Evolutionary conservation across 1,284 basidiomycete genomes (phyloP).

Genomic region (Pterulicium gracile): DNA sequence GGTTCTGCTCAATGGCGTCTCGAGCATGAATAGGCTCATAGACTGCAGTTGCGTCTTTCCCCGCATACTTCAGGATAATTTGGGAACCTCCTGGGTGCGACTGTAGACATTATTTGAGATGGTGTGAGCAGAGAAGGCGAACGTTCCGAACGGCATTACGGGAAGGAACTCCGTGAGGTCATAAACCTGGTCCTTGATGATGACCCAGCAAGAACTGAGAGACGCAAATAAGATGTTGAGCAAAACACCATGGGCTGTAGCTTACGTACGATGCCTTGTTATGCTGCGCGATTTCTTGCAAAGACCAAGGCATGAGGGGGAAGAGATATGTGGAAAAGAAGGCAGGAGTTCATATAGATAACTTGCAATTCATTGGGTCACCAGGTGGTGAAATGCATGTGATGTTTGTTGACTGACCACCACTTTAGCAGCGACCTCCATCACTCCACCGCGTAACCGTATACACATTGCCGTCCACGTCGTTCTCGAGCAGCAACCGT

Average conservation of each 20-base stretch:
- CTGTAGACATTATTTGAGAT: conserved; percentile 23
- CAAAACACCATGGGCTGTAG: neutral
- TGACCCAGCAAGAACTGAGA: conserved; percentile 77
- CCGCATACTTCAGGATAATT: conserved; percentile 73
- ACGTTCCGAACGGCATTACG: conserved; percentile 27
- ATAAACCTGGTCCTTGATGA: conserved; percentile 69
- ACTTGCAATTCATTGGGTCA: no score
- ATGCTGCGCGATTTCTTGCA: conserved; percentile 39
- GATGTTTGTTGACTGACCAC: no score
- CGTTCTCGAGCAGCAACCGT: no score
- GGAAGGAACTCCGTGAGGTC: conserved; percentile 78
- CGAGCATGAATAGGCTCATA: conserved; percentile 70
- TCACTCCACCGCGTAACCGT: no score
- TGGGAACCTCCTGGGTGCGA: conserved; percentile 76
- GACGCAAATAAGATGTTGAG: conserved; percentile 6
- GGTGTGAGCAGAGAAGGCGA: conserved; percentile 2
- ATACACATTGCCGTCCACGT: no score
- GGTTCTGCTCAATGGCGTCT: conserved; percentile 57
- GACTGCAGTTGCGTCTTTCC: conserved; percentile 64
- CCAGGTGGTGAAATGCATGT: no score
- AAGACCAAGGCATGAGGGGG: conserved; percentile 25
- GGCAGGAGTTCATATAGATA: neutral
- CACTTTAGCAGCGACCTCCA: no score
- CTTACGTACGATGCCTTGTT: conserved; percentile 35
- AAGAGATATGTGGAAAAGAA: conserved; percentile 7